These are phyloP conservation scores for Elongisporangium undulatum DNA, from an alignment of 352 stramenopile species.

Conservation along the genomic window DNA sequence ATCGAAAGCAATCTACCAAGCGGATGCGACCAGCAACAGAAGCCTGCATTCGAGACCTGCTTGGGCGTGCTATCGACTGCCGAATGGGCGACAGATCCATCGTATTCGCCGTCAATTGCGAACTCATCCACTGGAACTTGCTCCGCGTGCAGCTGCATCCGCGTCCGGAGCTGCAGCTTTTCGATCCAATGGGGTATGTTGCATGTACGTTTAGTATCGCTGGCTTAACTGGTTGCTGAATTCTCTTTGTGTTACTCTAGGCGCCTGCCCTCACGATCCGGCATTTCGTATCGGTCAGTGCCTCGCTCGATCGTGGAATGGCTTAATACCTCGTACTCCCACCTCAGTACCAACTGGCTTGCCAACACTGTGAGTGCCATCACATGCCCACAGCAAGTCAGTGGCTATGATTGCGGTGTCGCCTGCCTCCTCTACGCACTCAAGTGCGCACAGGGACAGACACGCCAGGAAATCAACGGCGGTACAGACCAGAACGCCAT, in stretches of 20 bases:
- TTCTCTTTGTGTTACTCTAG: conserved; percentile 9
- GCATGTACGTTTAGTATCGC: too few relatives aligned
- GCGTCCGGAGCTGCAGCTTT: conserved; percentile 73
- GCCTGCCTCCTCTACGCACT: conserved; percentile 86
- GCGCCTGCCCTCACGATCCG: conserved; percentile 45
- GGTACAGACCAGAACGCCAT: conserved; percentile 65
- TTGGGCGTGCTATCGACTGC: conserved; percentile 65
- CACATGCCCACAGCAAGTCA: conserved; percentile 82
- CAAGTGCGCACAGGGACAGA: conserved; percentile 67
- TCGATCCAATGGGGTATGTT: conserved; percentile 82
- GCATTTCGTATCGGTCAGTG: conserved; percentile 70
- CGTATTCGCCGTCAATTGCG: conserved; percentile 82
- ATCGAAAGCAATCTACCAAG: conserved; percentile 4
- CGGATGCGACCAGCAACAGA: conserved; percentile 3
- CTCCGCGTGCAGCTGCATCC: conserved; percentile 75
- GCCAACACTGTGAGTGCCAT: conserved; percentile 61
- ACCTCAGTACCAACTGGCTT: conserved; percentile 48
- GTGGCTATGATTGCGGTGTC: conserved; percentile 88
- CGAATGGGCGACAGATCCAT: conserved; percentile 31
- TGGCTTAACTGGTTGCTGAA: conserved; percentile 1
- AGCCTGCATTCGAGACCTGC: conserved; percentile 49
- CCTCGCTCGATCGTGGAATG: conserved; percentile 78
- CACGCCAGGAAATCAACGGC: conserved; percentile 52
- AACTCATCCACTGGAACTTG: conserved; percentile 86
- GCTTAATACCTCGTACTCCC: conserved; percentile 76